These are phyloP conservation scores for Fusarium mexicanum DNA, from an alignment of 2,329 filamentous ascomycete species.

Conservation along the genomic window DNA sequence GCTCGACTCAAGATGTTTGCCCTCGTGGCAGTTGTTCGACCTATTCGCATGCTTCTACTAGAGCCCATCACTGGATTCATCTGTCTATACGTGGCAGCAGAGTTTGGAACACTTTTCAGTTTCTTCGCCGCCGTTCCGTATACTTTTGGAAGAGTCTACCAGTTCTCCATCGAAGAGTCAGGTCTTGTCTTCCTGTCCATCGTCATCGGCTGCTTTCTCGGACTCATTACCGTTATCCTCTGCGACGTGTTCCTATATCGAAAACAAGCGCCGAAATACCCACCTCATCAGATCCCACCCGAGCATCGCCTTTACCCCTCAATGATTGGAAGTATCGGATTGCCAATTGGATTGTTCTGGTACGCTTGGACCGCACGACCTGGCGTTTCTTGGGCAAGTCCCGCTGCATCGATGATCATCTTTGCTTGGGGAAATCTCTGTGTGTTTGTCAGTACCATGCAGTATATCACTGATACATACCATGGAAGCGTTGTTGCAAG, in stretches of 20 bases:
- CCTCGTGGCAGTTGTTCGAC: conserved; percentile 57
- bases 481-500: conserved; percentile 64
- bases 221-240: conserved; percentile 51
- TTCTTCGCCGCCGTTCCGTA: conserved; percentile 64
- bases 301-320: conserved; percentile 68
- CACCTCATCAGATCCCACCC: conserved; percentile 54
- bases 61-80: conserved; percentile 71
- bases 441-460: conserved; percentile 63
- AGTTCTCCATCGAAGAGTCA: conserved; percentile 54
- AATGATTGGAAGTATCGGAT: conserved; percentile 64
- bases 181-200: conserved; percentile 58
- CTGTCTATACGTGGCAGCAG: conserved; percentile 60
- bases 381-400: conserved; percentile 60
- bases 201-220: conserved; percentile 57
- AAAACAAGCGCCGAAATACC: conserved; percentile 45
- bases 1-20: conserved; percentile 49
- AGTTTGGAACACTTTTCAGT: conserved; percentile 62
- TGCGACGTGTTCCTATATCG: conserved; percentile 57
- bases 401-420: conserved; percentile 61
- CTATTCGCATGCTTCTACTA: conserved; percentile 66
- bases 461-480: conserved; percentile 67
- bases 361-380: conserved; percentile 65
- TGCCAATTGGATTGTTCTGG: conserved; percentile 67
- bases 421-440: conserved; percentile 70
- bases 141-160: conserved; percentile 57